These are phyloP conservation scores for Aspergillus novofumigatus DNA, from an alignment of 2,329 filamentous ascomycete species.

Conservation along the genomic window DNA sequence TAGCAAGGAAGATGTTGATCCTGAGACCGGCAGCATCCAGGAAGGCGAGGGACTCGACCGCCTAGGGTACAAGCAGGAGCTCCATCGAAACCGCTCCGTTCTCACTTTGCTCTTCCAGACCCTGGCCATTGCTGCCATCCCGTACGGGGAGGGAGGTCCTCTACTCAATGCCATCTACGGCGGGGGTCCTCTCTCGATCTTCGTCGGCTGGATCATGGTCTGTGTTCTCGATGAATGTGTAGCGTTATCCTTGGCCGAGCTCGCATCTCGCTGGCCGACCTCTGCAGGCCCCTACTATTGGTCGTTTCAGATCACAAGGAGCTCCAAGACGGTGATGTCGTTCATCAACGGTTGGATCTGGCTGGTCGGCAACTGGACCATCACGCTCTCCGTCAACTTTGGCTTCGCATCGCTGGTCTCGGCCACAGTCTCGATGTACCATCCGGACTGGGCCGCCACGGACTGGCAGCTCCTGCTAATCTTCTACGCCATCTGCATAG, in stretches of 20 bases:
- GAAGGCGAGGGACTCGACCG: slow-evolving; percentile 32
- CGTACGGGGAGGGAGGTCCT: slow-evolving; percentile 46
- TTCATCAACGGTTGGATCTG: slow-evolving; percentile 53
- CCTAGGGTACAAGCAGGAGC: slow-evolving; percentile 57
- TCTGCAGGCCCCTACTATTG: slow-evolving; percentile 53
- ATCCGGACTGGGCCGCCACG: slow-evolving; percentile 49
- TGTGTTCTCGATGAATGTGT: slow-evolving; percentile 52
- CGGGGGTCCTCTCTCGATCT: slow-evolving; percentile 52
- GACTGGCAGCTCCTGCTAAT: slow-evolving; percentile 67
- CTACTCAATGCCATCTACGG: slow-evolving; percentile 42
- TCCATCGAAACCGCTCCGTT: slow-evolving; percentile 57
- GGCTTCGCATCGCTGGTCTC: slow-evolving; percentile 53
- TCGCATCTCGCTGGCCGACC: slow-evolving; percentile 51
- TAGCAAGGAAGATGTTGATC: background rate
- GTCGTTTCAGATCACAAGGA: slow-evolving; percentile 47
- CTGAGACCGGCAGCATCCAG: slow-evolving; percentile 17
- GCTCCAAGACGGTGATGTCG: slow-evolving; percentile 44
- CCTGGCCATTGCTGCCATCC: slow-evolving; percentile 58
- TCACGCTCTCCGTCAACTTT: slow-evolving; percentile 53
- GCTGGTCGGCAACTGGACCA: slow-evolving; percentile 52
- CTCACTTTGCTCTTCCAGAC: slow-evolving; percentile 59
- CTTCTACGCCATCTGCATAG: slow-evolving; percentile 64
- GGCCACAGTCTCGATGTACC: slow-evolving; percentile 51
- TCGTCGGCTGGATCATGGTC: slow-evolving; percentile 55
- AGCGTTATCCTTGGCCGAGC: slow-evolving; percentile 49